A percentile compares a stretch with the other conserved stretches of the same genome.
These are phyloP conservation scores for Russula sp. DNA, from an alignment of 768 basidiomycete genomes.

Conservation along the genomic window DNA sequence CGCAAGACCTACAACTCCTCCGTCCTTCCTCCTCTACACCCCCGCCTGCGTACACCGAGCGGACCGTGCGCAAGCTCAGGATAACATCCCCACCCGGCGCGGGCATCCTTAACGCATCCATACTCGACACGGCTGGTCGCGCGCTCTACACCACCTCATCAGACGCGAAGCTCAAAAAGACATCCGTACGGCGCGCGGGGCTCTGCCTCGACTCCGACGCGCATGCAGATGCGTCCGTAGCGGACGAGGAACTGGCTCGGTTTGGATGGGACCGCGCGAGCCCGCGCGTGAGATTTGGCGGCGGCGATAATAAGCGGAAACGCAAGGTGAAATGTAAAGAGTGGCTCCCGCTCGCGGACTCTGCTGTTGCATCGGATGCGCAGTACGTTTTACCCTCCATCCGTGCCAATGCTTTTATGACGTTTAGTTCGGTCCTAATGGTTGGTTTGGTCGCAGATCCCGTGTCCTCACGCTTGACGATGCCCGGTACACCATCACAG, in stretches of 20 bases:
- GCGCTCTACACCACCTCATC: constrained; percentile 7
- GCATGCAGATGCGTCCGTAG: background rate
- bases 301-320: background rate
- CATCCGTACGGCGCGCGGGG: background rate
- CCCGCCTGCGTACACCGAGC: constrained; percentile 3
- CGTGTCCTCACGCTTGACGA: constrained; percentile 11
- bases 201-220: background rate
- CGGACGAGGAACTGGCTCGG: background rate
- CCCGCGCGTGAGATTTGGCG: constrained; percentile 8
- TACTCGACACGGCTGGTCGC: constrained; percentile 8
- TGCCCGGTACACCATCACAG: constrained; percentile 10
- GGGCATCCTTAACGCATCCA: constrained; percentile 16
- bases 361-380: background rate
- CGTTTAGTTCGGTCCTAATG: background rate
- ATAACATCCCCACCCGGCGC: constrained; percentile 11
- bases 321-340: constrained; percentile 15
- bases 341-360: constrained; percentile 8
- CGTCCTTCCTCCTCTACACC: constrained; percentile 12
- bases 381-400: background rate
- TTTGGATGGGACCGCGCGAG: constrained; percentile 17
- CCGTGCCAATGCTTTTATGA: background rate
- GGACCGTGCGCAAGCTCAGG: background rate
- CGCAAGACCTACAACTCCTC: constrained; percentile 1
- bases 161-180: constrained; percentile 19
- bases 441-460: background rate